A percentile compares a stretch with the other conserved stretches of the same genome.
Evolutionary conservation across 75 land plant genomes (phyloP).

Genomic region (Azolla pinnata): DNA sequence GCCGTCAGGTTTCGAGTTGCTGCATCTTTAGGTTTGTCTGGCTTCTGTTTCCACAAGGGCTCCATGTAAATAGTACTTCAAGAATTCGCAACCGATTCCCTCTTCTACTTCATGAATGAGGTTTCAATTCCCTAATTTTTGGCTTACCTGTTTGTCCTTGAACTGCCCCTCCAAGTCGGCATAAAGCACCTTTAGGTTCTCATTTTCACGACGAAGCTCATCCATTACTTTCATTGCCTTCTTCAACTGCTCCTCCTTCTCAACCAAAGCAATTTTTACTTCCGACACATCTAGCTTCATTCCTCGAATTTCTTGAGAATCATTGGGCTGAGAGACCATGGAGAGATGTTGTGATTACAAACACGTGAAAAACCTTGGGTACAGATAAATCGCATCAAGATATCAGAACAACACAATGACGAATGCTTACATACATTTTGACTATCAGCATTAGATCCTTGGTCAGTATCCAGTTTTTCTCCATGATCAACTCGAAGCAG

Average conservation of each 20-base stretch:
- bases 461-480: not conserved
- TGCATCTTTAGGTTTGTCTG: conserved; percentile 2
- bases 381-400: too few relatives aligned
- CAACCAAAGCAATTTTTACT: too few relatives aligned
- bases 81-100: too few relatives aligned
- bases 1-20: conserved; percentile 8
- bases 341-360: not conserved
- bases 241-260: conserved; percentile 7
- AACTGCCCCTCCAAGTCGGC: conserved; percentile 11
- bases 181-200: conserved; percentile 9
- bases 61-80: not conserved
- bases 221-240: conserved; percentile 3
- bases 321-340: not conserved
- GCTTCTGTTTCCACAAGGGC: conserved; percentile 2
- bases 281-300: too few relatives aligned
- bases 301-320: too few relatives aligned
- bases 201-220: conserved; percentile 9
- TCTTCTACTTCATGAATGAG: too few relatives aligned
- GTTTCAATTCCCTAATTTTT: too few relatives aligned
- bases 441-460: too few relatives aligned
- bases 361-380: too few relatives aligned
- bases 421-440: not conserved
- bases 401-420: too few relatives aligned
- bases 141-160: conserved; percentile 3
- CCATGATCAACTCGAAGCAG: not conserved